Conservation (phyloP, 2,329 filamentous ascomycete genomes). For the Fusarium chaquense region DNA sequence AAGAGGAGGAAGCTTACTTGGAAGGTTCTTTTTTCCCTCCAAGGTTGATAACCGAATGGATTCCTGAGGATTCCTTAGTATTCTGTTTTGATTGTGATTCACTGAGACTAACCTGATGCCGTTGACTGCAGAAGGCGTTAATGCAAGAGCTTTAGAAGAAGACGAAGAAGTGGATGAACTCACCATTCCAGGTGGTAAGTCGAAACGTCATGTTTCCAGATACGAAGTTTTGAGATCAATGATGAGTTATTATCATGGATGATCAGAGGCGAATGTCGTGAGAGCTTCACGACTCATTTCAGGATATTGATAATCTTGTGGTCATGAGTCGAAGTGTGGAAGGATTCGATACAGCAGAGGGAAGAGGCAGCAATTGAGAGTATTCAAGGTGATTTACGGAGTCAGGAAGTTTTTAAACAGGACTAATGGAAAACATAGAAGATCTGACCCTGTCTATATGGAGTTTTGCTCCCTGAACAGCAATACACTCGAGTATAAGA, state of each 20-base stretch:
- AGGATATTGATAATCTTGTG: background rate
- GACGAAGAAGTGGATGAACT: constrained; percentile 41
- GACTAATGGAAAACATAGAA: background rate
- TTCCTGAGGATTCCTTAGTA: constrained; percentile 65
- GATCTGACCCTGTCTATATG: background rate
- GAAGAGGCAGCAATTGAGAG: background rate
- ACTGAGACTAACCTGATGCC: constrained; percentile 75
- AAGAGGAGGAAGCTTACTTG: constrained; percentile 60
- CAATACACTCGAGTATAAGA: background rate
- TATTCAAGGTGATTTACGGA: too few species aligned
- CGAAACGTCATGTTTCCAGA: constrained; percentile 73
- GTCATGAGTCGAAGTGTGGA: constrained; percentile 13
- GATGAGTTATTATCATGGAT: background rate
- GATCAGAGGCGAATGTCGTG: background rate
- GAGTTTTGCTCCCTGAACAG: background rate
- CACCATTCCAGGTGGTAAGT: constrained; percentile 90
- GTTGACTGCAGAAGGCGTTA: constrained; percentile 68
- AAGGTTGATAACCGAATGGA: constrained; percentile 86
- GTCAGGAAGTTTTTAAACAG: too few species aligned
- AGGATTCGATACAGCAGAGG: background rate
- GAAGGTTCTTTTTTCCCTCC: constrained; percentile 77
- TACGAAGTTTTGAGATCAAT: background rate
- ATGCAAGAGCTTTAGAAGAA: background rate
- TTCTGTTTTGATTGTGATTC: constrained; percentile 7
- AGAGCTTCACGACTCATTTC: constrained; percentile 18